Evolutionary conservation across 2,329 filamentous ascomycete species (phyloP).

Genomic region (Colletotrichum zoysiae): DNA sequence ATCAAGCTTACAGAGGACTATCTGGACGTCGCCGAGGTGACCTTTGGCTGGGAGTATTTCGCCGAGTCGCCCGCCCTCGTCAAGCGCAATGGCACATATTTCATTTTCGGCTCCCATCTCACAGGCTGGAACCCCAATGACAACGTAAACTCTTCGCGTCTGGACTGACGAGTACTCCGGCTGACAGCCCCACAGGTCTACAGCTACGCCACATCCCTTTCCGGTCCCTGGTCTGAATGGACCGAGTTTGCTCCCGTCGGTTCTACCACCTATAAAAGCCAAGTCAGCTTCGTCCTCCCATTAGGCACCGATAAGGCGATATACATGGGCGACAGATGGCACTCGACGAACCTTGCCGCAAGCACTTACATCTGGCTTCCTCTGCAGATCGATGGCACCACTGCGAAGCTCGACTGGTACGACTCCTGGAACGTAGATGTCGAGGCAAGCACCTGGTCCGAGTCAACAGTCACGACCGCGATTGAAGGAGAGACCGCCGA

Average conservation of each 20-base stretch:
- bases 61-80: slow-evolving; percentile 74
- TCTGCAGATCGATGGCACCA: slow-evolving; percentile 64
- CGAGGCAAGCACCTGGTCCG: slow-evolving; percentile 56
- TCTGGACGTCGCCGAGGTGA: slow-evolving; percentile 61
- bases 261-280: slow-evolving; percentile 68
- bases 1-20: slow-evolving; percentile 69
- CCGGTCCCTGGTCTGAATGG: slow-evolving; percentile 73
- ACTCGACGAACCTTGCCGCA: slow-evolving; percentile 67
- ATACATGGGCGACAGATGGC: slow-evolving; percentile 78
- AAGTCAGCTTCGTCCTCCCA: slow-evolving; percentile 71
- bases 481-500: slow-evolving; percentile 65
- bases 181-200: slow-evolving; percentile 54
- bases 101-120: slow-evolving; percentile 72
- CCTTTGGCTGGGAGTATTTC: slow-evolving; percentile 65
- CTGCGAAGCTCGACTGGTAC: slow-evolving; percentile 62
- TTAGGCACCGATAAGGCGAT: slow-evolving; percentile 57
- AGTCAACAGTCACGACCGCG: slow-evolving; percentile 58
- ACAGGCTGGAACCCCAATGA: slow-evolving; percentile 73
- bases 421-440: slow-evolving; percentile 68
- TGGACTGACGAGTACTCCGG: background rate
- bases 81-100: slow-evolving; percentile 72
- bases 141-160: slow-evolving; percentile 57
- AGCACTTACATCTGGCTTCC: slow-evolving; percentile 77
- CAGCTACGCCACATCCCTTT: slow-evolving; percentile 67
- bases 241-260: slow-evolving; percentile 68